Base-by-base conservation (phyloP, 306 rosid genomes). In the Malus sieversii region DNA sequence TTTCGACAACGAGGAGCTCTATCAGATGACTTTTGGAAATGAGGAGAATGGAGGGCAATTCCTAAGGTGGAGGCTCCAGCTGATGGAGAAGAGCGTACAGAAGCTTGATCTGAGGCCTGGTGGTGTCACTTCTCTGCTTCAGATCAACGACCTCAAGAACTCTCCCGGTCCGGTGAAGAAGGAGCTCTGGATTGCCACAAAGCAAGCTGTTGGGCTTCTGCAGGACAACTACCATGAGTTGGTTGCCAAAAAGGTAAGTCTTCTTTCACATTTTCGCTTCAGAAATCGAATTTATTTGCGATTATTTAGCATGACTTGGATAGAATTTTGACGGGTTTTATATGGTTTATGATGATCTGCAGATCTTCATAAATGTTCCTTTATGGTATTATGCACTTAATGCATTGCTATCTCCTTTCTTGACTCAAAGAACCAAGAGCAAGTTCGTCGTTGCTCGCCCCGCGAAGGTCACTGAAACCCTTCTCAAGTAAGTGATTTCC, bases 201-300 rank as follows among this genome's bases (percentile, higher is more conserved):
- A 94, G 40, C 96, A 90, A 72, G 96, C 96, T 8, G 89, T 94
- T 74, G 90, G 77, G 3, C 51, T 94, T 74, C 80, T 94, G 61
- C 98, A 94, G 72, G 98, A 94, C 76, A 94, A 94, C 68, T 94
- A 94, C 85, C 98, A 97, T 0, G 98, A 94, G 71, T 83, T 92
- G 45, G 94, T 94, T 0, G 98, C 98, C 69, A 94, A 91, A 60
- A 91, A 93, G 79, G 98, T 91, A 69, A 82, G 84, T 6, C n/a
- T 32, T 25, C 6, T 23, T 25, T 72, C 18, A 11, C 69, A 5
- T 74, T 2, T 42, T 64, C 20, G 2, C 18, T 72, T 15, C 12
- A 53, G 14, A 40, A 42, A 10, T 35, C 9, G 10, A 3, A 0
- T 44, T 27, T 10, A 23, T 40, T 15, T 23, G 4, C 6, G 4